Base-by-base conservation (phyloP, 192 early-diverging fungal genomes). In the Podila epigama region DNA sequence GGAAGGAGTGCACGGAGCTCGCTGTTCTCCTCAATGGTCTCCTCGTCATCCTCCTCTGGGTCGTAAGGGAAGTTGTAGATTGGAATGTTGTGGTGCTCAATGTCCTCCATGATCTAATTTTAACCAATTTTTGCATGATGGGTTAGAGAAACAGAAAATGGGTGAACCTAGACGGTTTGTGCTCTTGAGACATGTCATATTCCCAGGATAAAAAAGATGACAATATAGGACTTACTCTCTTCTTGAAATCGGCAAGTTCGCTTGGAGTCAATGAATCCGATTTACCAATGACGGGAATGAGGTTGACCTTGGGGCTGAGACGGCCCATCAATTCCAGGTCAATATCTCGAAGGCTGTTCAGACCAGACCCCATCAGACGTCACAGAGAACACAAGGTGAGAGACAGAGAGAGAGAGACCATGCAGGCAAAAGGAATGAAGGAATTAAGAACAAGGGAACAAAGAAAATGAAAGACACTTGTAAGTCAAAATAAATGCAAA, bases 1-100 rank as follows among this genome's bases (percentile, higher is more conserved):
- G 98, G 98, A 68, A 99, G 82, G 81, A 94, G 85, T 25, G 84
- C 82, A 67, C 96, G 86, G 62, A 99, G 86, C 84, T 97, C 96
- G 57, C 93, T 90, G 85, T 98, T 99, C 83, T 99, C 97, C 80
- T 99, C 98, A 51, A 95, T 89, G 2, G 94, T 97, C 72, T 99
- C 98, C 80, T 99, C 97, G 68, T 98, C 98, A 77, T 97, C 97
- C 68, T 97, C 96, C 62, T 99, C 97, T 25, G 91, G 89, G 60
- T 97, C 91, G 67, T 92, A 92, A 51, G 98, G 98, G 85, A 99
- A 99, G 83, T 93, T 95, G 85, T 97, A 99, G 71, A 98, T 95
- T 35, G 96, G 96, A 67, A 99, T 98, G 58, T 93, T 89, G 84
- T 96, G 95, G 79, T 93, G 87, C 15, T 90, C 88, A 84, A 99